Evolutionary conservation across 257 asterid genomes (phyloP).

Genomic region (Gynochthodes officinalis): DNA sequence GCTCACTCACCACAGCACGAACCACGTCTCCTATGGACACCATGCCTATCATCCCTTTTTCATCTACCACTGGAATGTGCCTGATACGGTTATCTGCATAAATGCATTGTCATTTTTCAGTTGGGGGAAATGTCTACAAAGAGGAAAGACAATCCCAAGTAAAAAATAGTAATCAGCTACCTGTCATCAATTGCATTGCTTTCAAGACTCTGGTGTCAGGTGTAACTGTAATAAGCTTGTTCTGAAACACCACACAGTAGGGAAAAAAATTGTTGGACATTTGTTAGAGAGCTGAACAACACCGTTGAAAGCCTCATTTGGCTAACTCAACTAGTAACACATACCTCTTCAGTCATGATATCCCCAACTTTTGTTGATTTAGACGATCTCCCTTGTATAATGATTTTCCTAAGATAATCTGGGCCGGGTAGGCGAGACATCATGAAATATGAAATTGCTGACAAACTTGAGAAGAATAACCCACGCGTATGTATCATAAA

Average conservation of each 20-base stretch:
- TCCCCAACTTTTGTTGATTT: slow-evolving; percentile 95
- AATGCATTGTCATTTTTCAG: not conserved
- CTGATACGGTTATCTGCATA: slow-evolving; percentile 83
- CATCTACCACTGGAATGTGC: slow-evolving; percentile 88
- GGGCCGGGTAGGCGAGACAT: slow-evolving; percentile 13
- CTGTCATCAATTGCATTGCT: slow-evolving; percentile 98
- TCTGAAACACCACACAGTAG: slow-evolving; percentile 40
- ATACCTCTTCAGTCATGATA: slow-evolving; percentile 98
- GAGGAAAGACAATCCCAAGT: not conserved
- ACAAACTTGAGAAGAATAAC: not conserved
- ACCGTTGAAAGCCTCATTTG: not conserved
- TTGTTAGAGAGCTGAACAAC: not conserved
- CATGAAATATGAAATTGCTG: not conserved
- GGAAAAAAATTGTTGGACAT: not conserved
- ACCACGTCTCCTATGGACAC: slow-evolving; percentile 96
- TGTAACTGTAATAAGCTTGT: slow-evolving; percentile 82
- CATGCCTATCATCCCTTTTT: slow-evolving; percentile 79
- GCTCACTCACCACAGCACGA: slow-evolving; percentile 91
- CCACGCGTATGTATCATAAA: not conserved
- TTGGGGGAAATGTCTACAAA: not conserved
- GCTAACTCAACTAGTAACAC: not conserved
- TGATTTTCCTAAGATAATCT: slow-evolving; percentile 96
- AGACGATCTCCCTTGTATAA: slow-evolving; percentile 93
- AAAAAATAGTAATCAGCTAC: slow-evolving; percentile 22
- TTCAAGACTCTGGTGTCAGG: slow-evolving; percentile 82